Base-by-base conservation (phyloP, 306 rosid species). In the Mimosa pudica region DNA sequence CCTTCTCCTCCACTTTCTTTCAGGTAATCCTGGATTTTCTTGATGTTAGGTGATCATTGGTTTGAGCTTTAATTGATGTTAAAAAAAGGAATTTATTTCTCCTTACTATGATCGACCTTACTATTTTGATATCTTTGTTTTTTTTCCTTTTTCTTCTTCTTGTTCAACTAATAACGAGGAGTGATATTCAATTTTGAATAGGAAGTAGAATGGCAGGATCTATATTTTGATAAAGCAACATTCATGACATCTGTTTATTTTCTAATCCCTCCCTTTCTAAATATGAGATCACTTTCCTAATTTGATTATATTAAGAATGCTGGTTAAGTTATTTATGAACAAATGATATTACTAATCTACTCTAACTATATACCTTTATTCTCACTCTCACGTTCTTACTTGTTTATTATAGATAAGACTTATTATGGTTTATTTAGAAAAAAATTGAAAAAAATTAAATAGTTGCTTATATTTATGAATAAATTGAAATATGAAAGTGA, bases 1-100 rank as follows among this genome's bases (percentile, higher is more conserved):
- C 88, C 3, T 83, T 92, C 80, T 95, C 98, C 74, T 88, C 97
- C 83, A 89, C 97, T 55, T 91, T 90, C 88, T 79, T 80, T 62
- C 95, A 91, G 97, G 98, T 94, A 6, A 2, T 47, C 17, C 1
- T 10, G 52, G 4, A 41, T 16, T 9, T 4, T 7, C 10, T 4
- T 42, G 12, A 3, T 38, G n/a, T 67, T 67, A 7, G 71, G 13
- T 5, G 16, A 1, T 38, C 48, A 7, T 16, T 10, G 36, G 9
- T n/a, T 69, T 24, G 35, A 42, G 16, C 51, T 42, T 16, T 1
- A 45, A 9, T n/a, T 12, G 17, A 45, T 69, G 17, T 52, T 44
- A 42, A 10, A 17, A 13, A 7, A 32, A 49, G 7, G 20, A 9
- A 5, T 45, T 69, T 18, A 35, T 45, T 41, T 17, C 18, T 16